Conservation (phyloP, 108 stramenopile species). For the Pseudonitzschia multiseries region DNA sequence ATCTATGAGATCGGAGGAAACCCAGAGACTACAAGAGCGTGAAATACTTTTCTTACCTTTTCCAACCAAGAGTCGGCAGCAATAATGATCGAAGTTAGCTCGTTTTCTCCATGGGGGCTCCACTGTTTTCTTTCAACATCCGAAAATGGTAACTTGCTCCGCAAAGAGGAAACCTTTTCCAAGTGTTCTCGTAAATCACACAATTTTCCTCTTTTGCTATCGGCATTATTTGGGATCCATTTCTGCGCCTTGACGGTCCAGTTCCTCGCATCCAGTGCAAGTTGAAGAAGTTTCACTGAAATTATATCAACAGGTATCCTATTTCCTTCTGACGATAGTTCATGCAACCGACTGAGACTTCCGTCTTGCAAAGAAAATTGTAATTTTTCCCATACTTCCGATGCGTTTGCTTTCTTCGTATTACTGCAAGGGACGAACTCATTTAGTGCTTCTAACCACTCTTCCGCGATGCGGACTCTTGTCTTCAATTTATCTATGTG, state of each 20-base stretch:
- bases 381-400: conserved; percentile 53
- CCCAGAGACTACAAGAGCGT: background rate
- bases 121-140: conserved; percentile 48
- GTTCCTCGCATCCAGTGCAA: conserved; percentile 73
- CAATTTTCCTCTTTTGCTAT: conserved; percentile 63
- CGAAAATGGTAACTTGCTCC: conserved; percentile 50
- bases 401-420: conserved; percentile 10
- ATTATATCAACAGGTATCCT: conserved; percentile 78
- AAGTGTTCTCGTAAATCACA: conserved; percentile 72
- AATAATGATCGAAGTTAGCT: conserved; percentile 50
- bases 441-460: conserved; percentile 60
- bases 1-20: background rate
- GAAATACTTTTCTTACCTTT: conserved; percentile 43
- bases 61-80: conserved; percentile 70
- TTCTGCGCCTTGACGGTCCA: conserved; percentile 67
- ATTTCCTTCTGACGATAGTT: conserved; percentile 66
- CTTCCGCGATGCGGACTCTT: conserved; percentile 48
- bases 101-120: conserved; percentile 57
- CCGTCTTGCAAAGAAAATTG: conserved; percentile 49
- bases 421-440: conserved; percentile 43
- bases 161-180: conserved; percentile 55
- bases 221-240: conserved; percentile 55
- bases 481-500: conserved; percentile 66
- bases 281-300: conserved; percentile 64
- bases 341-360: conserved; percentile 36